Base-by-base conservation (phyloP, 768 basidiomycete genomes). In the Tricholoma flavovirens region DNA sequence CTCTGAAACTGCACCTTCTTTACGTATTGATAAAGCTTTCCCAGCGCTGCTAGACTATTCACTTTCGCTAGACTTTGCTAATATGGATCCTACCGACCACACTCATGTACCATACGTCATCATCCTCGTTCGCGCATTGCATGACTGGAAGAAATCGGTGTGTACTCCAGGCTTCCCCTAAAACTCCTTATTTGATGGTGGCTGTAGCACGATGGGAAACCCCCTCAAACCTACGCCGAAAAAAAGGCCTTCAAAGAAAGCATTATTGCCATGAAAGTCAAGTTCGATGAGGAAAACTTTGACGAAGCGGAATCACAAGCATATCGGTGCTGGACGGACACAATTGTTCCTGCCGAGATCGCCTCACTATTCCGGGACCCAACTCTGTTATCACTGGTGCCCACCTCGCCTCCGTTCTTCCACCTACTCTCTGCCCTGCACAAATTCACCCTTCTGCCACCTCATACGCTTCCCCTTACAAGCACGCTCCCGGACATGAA, bases 401-500 rank as follows among this genome's bases (percentile, higher is more conserved):
- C 73, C 19, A 65, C 72, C 60, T 81, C 86, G 0, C 77, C 83
- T 1, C 82, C 84, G 3, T 95, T 97, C 74, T 92, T 87, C 75
- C 75, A 78, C 59, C 86, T 97, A 24, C 77, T 95, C 10, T 74
- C 80, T 21, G 86, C 95, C 0, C 80, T 98, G 38, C 75, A 81
- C 35, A 69, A 76, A 54, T 98, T 90, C 67, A 74, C 77, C 19
- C 77, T 79, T 30, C 73, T 81, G 50, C 71, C 79, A 48, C 75
- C 77, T 5, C 73, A 85, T 51, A 81, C 83, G 0, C 80, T 97
- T 3, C 97, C 96, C 0, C 75, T 97, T n/a, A 86, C 87, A 3
- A 82, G 89, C 46, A 82, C 90, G 0, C 78, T 98, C 9, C 96
- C 96, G 0, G 96, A 99, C 72, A 98, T 99, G 92, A 95, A 95